Conservation (phyloP, 2,329 filamentous ascomycete genomes). For the Cryphonectria nitschkei region DNA sequence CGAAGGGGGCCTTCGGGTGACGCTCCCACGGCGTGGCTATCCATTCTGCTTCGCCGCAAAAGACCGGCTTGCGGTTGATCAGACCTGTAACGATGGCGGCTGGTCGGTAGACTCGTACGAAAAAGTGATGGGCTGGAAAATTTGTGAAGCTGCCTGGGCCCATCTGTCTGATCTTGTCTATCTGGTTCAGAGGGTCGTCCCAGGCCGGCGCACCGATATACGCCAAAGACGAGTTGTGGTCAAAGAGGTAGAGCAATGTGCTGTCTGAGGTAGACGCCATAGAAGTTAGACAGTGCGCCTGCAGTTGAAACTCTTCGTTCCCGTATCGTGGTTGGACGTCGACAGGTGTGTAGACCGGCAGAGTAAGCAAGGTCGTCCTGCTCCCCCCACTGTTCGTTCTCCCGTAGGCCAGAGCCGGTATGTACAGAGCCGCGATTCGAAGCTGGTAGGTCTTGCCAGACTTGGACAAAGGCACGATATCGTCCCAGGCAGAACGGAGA, state of each 20-base stretch:
- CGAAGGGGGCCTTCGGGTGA: conserved; percentile 55
- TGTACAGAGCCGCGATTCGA: conserved; percentile 51
- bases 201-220: conserved; percentile 42
- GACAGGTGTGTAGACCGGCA: conserved; percentile 45
- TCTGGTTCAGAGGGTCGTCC: conserved; percentile 42
- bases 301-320: conserved; percentile 45
- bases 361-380: conserved; percentile 41
- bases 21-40: conserved; percentile 53
- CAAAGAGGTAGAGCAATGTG: conserved; percentile 57
- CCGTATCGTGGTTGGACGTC: conserved; percentile 43
- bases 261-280: conserved; percentile 44
- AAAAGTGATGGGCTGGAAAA: conserved; percentile 63
- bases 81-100: conserved; percentile 52
- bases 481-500: conserved; percentile 55
- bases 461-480: conserved; percentile 47
- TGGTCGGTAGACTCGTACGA: conserved; percentile 58
- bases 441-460: conserved; percentile 43
- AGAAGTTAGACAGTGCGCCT: conserved; percentile 49
- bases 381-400: conserved; percentile 31
- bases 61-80: conserved; percentile 53
- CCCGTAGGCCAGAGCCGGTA: conserved; percentile 43
- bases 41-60: conserved; percentile 58
- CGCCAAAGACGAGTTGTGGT: conserved; percentile 51
- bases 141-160: conserved; percentile 52
- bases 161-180: conserved; percentile 43